These are phyloP conservation scores for Drosera spatulata DNA, from an alignment of 179 eudicot genomes.

Conservation along the genomic window DNA sequence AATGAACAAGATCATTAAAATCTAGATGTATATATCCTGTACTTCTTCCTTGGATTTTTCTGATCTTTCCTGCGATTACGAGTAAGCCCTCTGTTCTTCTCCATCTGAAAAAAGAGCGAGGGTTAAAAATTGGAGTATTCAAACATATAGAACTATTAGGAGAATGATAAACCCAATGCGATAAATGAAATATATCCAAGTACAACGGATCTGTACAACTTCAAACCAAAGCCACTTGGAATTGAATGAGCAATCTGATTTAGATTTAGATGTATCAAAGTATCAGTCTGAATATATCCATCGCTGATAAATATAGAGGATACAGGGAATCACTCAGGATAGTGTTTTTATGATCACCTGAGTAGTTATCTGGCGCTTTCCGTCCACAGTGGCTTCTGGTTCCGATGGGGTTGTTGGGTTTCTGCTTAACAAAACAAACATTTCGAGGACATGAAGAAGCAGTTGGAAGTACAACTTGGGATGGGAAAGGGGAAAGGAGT, in stretches of 20 bases:
- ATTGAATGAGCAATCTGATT: too few species aligned
- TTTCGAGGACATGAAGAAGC: not conserved
- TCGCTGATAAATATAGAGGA: too few species aligned
- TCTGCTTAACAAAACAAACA: conserved; percentile 32
- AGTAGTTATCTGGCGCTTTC: conserved; percentile 66
- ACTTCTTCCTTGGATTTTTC: conserved; percentile 92
- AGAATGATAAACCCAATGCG: too few species aligned
- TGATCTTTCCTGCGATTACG: conserved; percentile 56
- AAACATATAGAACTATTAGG: too few species aligned
- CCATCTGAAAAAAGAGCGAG: conserved; percentile 41
- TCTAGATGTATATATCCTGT: conserved; percentile 37
- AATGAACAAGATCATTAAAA: not conserved
- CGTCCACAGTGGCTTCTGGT: conserved; percentile 49
- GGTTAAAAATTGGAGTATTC: not conserved
- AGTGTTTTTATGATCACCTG: conserved; percentile 31
- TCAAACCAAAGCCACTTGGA: too few species aligned
- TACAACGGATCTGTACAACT: too few species aligned
- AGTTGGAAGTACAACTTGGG: too few species aligned
- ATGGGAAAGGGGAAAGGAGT: too few species aligned
- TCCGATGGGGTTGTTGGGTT: conserved; percentile 16
- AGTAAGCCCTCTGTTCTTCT: conserved; percentile 88
- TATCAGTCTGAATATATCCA: too few species aligned
- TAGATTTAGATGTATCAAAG: too few species aligned
- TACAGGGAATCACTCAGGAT: too few species aligned
- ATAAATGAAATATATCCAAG: too few species aligned